Conservation (phyloP, 148 eudicot species). For the Rhododendron mucronatum region DNA sequence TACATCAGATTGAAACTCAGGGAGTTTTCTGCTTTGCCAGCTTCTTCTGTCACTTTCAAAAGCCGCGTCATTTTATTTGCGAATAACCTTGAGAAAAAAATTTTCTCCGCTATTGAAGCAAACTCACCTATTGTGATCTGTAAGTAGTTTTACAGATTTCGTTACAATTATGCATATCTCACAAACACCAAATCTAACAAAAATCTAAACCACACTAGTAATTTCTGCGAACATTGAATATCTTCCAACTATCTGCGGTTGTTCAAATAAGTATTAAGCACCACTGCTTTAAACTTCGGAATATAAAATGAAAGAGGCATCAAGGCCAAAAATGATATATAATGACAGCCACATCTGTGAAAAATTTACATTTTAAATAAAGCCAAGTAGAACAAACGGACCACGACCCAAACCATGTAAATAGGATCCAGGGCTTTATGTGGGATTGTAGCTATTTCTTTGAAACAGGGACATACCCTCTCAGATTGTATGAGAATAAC, state of each 20-base stretch:
- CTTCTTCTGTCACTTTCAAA: slow-evolving; percentile 50
- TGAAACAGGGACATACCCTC: not conserved
- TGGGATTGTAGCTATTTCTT: not conserved
- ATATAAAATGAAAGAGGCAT: not conserved
- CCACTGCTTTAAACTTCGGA: not conserved
- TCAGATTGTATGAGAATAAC: not conserved
- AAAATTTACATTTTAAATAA: not conserved
- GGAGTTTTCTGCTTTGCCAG: slow-evolving; percentile 26
- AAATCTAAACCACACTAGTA: not conserved
- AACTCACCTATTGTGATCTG: slow-evolving; percentile 69
- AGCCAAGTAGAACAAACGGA: not conserved
- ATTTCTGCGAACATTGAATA: not conserved
- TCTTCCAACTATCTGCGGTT: not conserved
- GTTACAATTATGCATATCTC: not conserved
- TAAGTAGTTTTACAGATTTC: slow-evolving; percentile 6
- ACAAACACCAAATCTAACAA: not conserved
- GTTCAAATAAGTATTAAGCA: not conserved
- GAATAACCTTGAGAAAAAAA: slow-evolving; percentile 40
- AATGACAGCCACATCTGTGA: not conserved
- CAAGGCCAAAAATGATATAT: not conserved
- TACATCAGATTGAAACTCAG: slow-evolving; percentile 46
- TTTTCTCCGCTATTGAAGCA: slow-evolving; percentile 73
- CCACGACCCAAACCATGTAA: not conserved
- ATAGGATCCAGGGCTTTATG: not conserved
- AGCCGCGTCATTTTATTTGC: slow-evolving; percentile 54